Evolutionary conservation across 768 basidiomycete genomes (phyloP).

Genomic region (Pleurotus pulmonarius): DNA sequence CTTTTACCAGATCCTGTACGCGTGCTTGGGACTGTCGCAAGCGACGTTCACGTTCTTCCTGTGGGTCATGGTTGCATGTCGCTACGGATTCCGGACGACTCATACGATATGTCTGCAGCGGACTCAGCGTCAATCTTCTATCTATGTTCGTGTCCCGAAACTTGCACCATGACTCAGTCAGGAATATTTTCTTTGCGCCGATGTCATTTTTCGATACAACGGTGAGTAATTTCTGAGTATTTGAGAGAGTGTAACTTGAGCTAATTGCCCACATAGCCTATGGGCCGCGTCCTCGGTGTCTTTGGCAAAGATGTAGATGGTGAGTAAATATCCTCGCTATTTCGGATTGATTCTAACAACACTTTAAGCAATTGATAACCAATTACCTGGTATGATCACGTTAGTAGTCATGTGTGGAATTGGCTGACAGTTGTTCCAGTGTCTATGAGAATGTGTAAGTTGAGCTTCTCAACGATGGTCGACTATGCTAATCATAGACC

Average conservation of each 20-base stretch:
- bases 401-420: not conserved
- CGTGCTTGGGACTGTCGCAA: slow-evolving; percentile 55
- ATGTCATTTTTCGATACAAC: slow-evolving; percentile 79
- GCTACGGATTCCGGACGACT: too few species aligned
- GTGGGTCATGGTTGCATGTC: slow-evolving; percentile 25
- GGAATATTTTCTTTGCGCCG: slow-evolving; percentile 62
- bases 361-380: slow-evolving; percentile 50
- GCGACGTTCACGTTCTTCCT: slow-evolving; percentile 51
- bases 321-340: slow-evolving; percentile 19
- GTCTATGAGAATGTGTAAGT: slow-evolving; percentile 55
- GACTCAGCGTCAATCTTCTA: slow-evolving; percentile 50
- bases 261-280: slow-evolving; percentile 32
- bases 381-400: slow-evolving; percentile 43
- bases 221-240: slow-evolving; percentile 20
- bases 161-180: slow-evolving; percentile 54
- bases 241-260: not conserved
- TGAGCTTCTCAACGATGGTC: too few species aligned
- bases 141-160: slow-evolving; percentile 59
- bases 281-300: slow-evolving; percentile 57
- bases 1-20: slow-evolving; percentile 66
- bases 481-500: not conserved
- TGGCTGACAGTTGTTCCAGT: slow-evolving; percentile 25
- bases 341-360: not conserved
- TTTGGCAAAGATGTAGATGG: slow-evolving; percentile 69
- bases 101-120: slow-evolving; percentile 25